Evolutionary conservation across 441 rosid species (phyloP).

Genomic region (Populus tomentosa): DNA sequence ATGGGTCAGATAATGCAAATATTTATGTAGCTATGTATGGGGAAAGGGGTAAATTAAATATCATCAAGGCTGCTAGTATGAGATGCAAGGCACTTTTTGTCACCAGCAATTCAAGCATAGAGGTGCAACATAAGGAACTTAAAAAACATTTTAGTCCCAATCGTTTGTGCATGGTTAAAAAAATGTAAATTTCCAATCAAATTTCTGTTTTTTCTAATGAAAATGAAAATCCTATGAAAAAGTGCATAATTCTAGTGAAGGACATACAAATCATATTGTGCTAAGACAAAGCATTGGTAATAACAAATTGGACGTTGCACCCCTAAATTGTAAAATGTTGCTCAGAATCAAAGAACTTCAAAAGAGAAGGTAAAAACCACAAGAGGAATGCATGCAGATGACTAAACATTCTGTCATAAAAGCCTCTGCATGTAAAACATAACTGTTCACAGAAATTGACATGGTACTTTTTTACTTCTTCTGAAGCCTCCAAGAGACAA

Average conservation of each 20-base stretch:
- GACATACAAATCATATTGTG: neutral
- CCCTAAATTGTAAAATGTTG: neutral
- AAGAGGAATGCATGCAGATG: neutral
- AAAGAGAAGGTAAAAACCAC: neutral
- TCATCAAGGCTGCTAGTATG: neutral
- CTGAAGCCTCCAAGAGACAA: neutral
- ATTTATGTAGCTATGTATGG: neutral
- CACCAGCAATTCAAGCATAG: neutral
- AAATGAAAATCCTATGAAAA: neutral
- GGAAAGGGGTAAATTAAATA: neutral
- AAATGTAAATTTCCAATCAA: neutral
- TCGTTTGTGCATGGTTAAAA: neutral
- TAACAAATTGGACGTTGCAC: neutral
- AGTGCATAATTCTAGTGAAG: neutral
- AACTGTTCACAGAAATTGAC: neutral
- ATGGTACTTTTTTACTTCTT: neutral
- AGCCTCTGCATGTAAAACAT: neutral
- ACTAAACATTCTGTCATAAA: neutral
- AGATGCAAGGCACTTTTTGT: neutral
- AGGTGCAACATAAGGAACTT: neutral
- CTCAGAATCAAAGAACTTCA: neutral
- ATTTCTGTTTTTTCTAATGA: neutral
- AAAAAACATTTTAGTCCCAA: too few relatives aligned
- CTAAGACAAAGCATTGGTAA: neutral
- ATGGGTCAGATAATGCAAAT: neutral